Percentiles rank a stretch among this genome's conserved stretches.
Conservation (phyloP, 2,329 filamentous ascomycete species). For the Fusarium sp. region DNA sequence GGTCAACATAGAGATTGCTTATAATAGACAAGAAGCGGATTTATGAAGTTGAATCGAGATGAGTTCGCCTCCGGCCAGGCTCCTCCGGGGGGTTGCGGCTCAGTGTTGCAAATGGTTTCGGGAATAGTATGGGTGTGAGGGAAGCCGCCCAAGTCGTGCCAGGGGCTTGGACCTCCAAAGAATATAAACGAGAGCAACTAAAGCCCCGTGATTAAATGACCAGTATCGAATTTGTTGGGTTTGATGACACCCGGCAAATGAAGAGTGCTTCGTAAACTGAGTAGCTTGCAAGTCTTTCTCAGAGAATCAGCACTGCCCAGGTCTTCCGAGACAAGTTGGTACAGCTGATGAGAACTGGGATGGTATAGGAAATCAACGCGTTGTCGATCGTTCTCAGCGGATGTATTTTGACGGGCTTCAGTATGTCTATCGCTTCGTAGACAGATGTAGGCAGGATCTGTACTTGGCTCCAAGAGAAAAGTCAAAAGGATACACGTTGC, state of each 20-base stretch:
- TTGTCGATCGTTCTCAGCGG: slow-evolving; percentile 3
- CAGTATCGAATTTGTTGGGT: slow-evolving; percentile 5
- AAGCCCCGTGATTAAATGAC: slow-evolving; percentile 6
- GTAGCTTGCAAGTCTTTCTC: slow-evolving; percentile 7
- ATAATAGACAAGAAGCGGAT: slow-evolving; percentile 3
- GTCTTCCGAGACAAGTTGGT: slow-evolving; percentile 8
- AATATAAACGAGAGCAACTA: slow-evolving; percentile 14
- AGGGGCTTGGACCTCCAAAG: neutral
- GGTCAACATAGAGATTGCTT: neutral
- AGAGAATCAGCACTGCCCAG: neutral
- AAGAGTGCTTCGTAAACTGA: neutral
- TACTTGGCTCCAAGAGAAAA: slow-evolving; percentile 14
- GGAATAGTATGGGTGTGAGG: slow-evolving; percentile 20
- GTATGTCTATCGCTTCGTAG: slow-evolving; percentile 9
- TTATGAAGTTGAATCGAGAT: neutral
- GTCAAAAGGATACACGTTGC: slow-evolving; percentile 6
- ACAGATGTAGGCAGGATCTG: slow-evolving; percentile 10
- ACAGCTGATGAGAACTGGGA: neutral
- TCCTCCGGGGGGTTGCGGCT: slow-evolving; percentile 18
- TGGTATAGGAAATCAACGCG: slow-evolving; percentile 1
- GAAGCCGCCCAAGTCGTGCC: slow-evolving; percentile 6
- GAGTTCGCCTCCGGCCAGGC: slow-evolving; percentile 12
- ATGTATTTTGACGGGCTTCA: neutral
- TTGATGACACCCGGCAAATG: slow-evolving; percentile 1
- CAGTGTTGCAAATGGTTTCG: slow-evolving; percentile 11